A percentile compares a stretch with the other conserved stretches of the same genome.
These are phyloP conservation scores for Kuraishia ogatae DNA, from an alignment of 805 yeast genomes.

Conservation along the genomic window DNA sequence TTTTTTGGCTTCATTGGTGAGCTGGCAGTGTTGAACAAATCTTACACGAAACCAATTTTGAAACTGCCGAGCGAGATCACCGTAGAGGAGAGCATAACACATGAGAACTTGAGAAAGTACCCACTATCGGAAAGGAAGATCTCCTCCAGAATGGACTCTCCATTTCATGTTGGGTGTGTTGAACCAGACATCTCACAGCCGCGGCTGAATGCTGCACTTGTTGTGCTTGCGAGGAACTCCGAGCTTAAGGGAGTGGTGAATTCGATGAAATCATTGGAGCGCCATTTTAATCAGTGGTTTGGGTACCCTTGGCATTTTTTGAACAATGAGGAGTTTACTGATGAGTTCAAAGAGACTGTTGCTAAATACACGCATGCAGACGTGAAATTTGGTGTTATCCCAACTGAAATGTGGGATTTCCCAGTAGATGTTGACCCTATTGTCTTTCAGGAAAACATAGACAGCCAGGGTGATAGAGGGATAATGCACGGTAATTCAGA, in stretches of 20 bases:
- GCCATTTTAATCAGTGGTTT: conserved; percentile 90
- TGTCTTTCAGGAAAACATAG: conserved; percentile 47
- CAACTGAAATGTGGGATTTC: conserved; percentile 61
- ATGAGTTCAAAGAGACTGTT: conserved; percentile 51
- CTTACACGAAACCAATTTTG: not conserved
- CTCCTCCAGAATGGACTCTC: conserved; percentile 16
- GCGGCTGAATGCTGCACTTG: conserved; percentile 76
- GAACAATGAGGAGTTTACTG: conserved; percentile 69
- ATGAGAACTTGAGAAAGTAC: conserved; percentile 5
- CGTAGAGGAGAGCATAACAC: not conserved
- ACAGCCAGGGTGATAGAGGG: conserved; percentile 73
- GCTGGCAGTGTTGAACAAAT: not conserved
- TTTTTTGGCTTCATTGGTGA: not conserved
- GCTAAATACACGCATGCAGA: conserved; percentile 43
- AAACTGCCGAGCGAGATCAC: not conserved
- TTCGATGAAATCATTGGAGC: conserved; percentile 68
- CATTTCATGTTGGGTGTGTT: conserved; percentile 24
- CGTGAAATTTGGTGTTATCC: conserved; percentile 66
- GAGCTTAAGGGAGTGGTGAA: conserved; percentile 72
- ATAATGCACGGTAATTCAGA: conserved; percentile 78
- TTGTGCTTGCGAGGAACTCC: conserved; percentile 72
- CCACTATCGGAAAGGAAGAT: conserved; percentile 21
- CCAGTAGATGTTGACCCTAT: conserved; percentile 34
- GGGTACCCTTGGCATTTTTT: conserved; percentile 88
- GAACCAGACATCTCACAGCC: conserved; percentile 17